Evolutionary conservation across 192 early-diverging fungal genomes (phyloP).

Genomic region (Backusella parvicylindrica): DNA sequence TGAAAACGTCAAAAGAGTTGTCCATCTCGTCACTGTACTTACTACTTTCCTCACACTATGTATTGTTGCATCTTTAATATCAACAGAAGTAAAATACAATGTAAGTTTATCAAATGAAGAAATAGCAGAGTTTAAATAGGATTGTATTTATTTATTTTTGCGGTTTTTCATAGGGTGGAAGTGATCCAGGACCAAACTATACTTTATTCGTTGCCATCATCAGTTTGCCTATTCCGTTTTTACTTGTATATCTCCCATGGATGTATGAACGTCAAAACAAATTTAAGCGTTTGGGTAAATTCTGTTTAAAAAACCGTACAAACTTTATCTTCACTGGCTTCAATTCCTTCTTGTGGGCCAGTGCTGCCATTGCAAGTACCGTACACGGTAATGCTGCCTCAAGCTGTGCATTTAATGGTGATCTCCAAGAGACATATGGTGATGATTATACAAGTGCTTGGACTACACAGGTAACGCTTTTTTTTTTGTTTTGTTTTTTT

Average conservation of each 20-base stretch:
- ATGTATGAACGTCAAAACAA: slow-evolving; percentile 30
- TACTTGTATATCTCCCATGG: slow-evolving; percentile 34
- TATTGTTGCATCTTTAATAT: slow-evolving; percentile 26
- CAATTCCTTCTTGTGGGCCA: slow-evolving; percentile 23
- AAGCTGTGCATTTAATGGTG: slow-evolving; percentile 15
- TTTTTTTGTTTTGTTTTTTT: too few species aligned
- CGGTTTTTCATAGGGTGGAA: slow-evolving; percentile 27
- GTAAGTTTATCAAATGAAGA: slow-evolving; percentile 25
- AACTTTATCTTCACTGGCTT: slow-evolving; percentile 24
- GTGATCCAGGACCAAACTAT: slow-evolving; percentile 30
- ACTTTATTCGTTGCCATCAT: slow-evolving; percentile 23
- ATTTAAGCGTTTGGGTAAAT: slow-evolving; percentile 34
- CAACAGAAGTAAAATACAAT: slow-evolving; percentile 21
- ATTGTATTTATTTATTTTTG: too few species aligned
- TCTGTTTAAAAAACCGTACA: slow-evolving; percentile 27
- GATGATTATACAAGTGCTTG: slow-evolving; percentile 17
- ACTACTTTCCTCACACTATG: slow-evolving; percentile 16
- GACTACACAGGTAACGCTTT: slow-evolving; percentile 27
- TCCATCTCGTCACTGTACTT: slow-evolving; percentile 18
- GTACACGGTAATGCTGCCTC: slow-evolving; percentile 18
- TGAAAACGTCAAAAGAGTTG: slow-evolving; percentile 2
- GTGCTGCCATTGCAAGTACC: slow-evolving; percentile 25
- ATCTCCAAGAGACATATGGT: slow-evolving; percentile 7
- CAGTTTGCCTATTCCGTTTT: slow-evolving; percentile 15
- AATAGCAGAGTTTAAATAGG: too few species aligned